These are phyloP conservation scores for Acmispon strigosus DNA, from an alignment of 306 rosid genomes.

Conservation along the genomic window DNA sequence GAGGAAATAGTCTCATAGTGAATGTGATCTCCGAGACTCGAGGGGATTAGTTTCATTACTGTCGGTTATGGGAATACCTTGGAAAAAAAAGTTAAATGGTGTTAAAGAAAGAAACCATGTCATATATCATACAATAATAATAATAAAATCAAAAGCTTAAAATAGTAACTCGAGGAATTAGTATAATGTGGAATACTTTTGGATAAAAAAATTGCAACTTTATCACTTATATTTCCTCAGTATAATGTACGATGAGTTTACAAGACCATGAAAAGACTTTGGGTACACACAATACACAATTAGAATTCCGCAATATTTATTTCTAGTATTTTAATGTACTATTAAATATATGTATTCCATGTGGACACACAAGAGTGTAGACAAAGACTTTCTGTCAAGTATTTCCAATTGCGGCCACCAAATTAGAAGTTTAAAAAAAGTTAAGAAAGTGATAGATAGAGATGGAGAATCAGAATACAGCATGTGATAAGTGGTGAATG, in stretches of 20 bases:
- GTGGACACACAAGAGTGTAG: not conserved
- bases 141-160: not conserved
- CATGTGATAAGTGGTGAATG: slow-evolving; percentile 3
- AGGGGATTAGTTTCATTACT: too few species aligned
- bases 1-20: too few species aligned
- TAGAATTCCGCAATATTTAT: not conserved
- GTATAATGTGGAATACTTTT: too few species aligned
- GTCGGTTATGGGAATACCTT: too few species aligned
- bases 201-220: too few species aligned
- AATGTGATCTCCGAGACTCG: too few species aligned
- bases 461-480: slow-evolving; percentile 12
- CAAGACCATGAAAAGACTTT: not conserved
- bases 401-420: not conserved
- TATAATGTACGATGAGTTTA: not conserved
- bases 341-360: not conserved
- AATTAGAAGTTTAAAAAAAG: not conserved
- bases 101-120: not conserved
- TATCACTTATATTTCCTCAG: not conserved
- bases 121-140: not conserved
- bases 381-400: not conserved
- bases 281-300: not conserved
- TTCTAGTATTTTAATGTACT: not conserved
- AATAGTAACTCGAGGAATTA: not conserved
- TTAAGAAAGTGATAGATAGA: not conserved
- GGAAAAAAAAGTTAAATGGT: too few species aligned